Percentiles rank a stretch among this genome's conserved stretches.
Conservation (phyloP, 257 asterid species). For the Verbascum thapsus region DNA sequence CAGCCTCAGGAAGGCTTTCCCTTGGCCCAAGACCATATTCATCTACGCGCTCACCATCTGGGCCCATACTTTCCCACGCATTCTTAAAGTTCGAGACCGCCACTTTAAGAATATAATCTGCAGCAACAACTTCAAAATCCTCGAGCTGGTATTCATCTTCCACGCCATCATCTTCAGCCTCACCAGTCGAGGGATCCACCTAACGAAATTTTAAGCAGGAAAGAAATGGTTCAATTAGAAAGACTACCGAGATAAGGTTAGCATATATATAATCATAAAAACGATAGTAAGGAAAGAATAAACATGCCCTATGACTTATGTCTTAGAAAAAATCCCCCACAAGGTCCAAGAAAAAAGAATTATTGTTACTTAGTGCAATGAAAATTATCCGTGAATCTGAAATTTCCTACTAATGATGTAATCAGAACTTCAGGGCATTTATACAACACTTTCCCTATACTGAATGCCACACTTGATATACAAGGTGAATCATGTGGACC, state of each 20-base stretch:
- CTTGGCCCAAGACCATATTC: conserved; percentile 98
- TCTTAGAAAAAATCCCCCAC: not conserved
- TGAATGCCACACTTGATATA: not conserved
- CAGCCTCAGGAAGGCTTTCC: conserved; percentile 90
- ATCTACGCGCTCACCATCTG: conserved; percentile 72
- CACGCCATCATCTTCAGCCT: conserved; percentile 94
- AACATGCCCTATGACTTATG: not conserved
- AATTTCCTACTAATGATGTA: not conserved
- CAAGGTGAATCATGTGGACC: not conserved
- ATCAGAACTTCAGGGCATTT: not conserved
- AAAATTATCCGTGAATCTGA: not conserved
- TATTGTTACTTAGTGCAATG: not conserved
- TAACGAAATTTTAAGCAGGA: conserved; percentile 28
- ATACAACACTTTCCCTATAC: not conserved
- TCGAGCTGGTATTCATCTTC: conserved; percentile 99
- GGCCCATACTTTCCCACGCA: conserved; percentile 94
- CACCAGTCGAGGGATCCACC: conserved; percentile 98
- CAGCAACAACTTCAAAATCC: conserved; percentile 88
- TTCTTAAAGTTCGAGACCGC: conserved; percentile 95
- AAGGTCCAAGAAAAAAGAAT: not conserved
- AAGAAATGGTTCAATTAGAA: not conserved
- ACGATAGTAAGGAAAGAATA: not conserved
- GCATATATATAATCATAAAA: not conserved
- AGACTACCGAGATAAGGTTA: not conserved
- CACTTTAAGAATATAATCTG: conserved; percentile 90